phyloP scores from a whole-genome alignment of 257 asterid species.

The Avicennia marina region DNA sequence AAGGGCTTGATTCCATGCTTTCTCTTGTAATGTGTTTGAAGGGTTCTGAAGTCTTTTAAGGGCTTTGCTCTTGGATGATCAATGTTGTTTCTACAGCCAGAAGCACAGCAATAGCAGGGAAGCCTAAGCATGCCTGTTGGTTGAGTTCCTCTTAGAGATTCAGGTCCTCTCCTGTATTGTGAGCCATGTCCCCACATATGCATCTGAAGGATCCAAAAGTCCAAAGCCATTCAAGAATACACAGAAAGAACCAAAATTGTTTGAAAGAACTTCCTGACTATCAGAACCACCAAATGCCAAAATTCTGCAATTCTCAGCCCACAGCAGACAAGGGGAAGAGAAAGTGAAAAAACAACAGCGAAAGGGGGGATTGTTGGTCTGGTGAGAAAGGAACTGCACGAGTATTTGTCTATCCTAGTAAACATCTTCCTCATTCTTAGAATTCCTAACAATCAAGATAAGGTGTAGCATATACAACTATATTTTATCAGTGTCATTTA shows the following conservation, averaged over 20 bases:
- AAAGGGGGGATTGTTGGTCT: too few species aligned
- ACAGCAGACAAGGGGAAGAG: not conserved
- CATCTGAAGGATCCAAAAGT: too few species aligned
- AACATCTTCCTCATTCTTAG: conserved; percentile 16
- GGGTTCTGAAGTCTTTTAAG: conserved; percentile 81
- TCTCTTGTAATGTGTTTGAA: conserved; percentile 85
- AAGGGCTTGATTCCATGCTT: conserved; percentile 88
- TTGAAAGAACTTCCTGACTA: too few species aligned
- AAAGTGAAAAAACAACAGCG: conserved; percentile 1
- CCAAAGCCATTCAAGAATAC: too few species aligned
- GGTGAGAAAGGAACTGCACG: too few species aligned
- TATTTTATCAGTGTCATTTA: too few species aligned
- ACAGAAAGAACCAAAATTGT: too few species aligned
- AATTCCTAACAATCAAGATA: too few species aligned
- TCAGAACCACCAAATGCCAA: not conserved
- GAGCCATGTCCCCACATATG: conserved; percentile 99
- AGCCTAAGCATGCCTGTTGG: conserved; percentile 84
- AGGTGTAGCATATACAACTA: too few species aligned
- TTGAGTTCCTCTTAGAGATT: conserved; percentile 78
- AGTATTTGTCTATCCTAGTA: too few species aligned
- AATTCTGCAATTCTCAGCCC: not conserved
- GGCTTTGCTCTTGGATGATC: conserved; percentile 89
- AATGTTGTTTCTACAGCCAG: conserved; percentile 77
- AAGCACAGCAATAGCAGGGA: conserved; percentile 83
- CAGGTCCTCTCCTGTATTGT: conserved; percentile 83